Evolutionary conservation across 202 grass and related monocot species (phyloP), one percentile per base, ranked within the genome.

Genomic region (Alloteropsis angusta): DNA sequence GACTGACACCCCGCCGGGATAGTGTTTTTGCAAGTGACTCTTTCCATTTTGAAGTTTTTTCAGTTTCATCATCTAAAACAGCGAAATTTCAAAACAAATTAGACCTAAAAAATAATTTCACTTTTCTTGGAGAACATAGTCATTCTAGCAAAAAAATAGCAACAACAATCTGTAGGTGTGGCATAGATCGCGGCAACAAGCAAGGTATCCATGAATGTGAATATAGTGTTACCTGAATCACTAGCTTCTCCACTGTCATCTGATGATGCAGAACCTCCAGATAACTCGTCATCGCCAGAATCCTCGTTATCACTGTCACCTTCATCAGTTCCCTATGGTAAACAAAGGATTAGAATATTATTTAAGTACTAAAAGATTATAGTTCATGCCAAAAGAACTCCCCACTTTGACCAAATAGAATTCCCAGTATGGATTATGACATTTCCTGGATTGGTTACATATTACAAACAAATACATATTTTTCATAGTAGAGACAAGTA

Each of bases 11-110:
- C 54, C 71, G 86, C 69, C 45, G 87, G 18, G 85, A 81, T 45
- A 86, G 59, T 85, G 87, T 91, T 61, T 83, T 92, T 41, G 65
- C 87, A 79, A 95, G 81, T 38, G 89, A 86, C 77, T 93, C 82
- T 79, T 95, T 99, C 96, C 96, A 99, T 64, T 95, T 99, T 10
- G 92, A 90, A 71, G 83, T 80, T 55, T 95, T 95, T 28, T 80
- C 81, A 60, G 42, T 39, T 63, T 92, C 87, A 50, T 82, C 81
- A 47, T 87, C 96, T 99, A 68, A 38, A 84, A 53, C 64, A 65
- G 47, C 3, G 81, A 72, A 80, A 69, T 63, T 53, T 74, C 41
- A 72, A 73, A 59, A 56, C 79, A 57, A 49, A 68, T 18, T 30
- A 72, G 4, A 35, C 17, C 18, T 66, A 83, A 83, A 50, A 36